Evolutionary conservation across 139 green algal genomes (phyloP).

Genomic region (Picocystis salinarum): DNA sequence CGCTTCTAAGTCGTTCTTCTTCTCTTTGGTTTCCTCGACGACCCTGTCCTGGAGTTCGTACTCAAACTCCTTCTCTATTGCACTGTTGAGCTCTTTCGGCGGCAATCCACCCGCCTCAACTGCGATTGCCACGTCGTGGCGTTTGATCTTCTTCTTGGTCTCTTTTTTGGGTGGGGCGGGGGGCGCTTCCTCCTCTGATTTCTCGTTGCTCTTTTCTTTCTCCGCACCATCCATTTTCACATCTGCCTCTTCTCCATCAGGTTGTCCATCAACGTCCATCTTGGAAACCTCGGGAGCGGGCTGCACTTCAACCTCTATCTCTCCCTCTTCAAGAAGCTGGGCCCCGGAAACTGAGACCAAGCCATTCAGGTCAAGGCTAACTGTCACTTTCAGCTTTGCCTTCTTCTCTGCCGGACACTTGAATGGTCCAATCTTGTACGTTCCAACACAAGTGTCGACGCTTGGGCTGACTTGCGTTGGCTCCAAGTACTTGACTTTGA

Average conservation of each 20-base stretch:
- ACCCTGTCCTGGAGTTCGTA: constrained; percentile 55
- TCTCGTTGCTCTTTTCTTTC: constrained; percentile 73
- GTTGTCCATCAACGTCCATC: too few species aligned
- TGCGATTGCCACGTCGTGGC: constrained; percentile 57
- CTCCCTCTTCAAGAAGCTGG: too few species aligned
- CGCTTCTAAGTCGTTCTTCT: constrained; percentile 85
- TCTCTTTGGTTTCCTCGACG: constrained; percentile 87
- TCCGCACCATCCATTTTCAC: constrained; percentile 13
- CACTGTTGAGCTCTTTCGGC: constrained; percentile 17
- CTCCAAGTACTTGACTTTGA: constrained; percentile 2
- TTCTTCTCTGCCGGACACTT: constrained; percentile 18
- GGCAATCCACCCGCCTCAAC: constrained; percentile 41
- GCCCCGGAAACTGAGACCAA: too few species aligned
- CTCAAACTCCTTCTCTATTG: constrained; percentile 37
- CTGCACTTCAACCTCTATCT: too few species aligned
- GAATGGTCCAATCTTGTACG: constrained; percentile 5
- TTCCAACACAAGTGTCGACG: constrained; percentile 1
- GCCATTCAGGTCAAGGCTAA: too few species aligned
- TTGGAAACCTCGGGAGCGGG: too few species aligned
- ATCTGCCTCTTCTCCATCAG: too few species aligned
- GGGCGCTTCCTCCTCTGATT: too few species aligned
- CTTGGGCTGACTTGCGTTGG: not conserved
- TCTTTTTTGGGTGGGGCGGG: too few species aligned
- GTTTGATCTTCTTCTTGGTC: constrained; percentile 58
- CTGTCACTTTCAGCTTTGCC: constrained; percentile 16